These are phyloP conservation scores for Syncephalastrum racemosum DNA, from an alignment of 371 early-diverging fungal species.

Conservation along the genomic window DNA sequence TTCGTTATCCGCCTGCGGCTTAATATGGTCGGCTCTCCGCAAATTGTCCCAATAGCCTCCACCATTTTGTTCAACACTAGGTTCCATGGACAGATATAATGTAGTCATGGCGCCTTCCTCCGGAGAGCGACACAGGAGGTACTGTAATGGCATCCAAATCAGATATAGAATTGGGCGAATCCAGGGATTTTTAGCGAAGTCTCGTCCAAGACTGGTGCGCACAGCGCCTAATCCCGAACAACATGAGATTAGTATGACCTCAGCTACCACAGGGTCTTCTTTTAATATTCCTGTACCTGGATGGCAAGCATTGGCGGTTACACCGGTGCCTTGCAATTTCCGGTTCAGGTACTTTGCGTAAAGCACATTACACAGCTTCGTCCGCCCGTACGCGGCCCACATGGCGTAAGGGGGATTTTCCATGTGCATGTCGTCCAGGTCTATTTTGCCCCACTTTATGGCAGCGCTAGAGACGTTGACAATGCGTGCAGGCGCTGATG, in stretches of 20 bases:
- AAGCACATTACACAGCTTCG: slow-evolving; percentile 70
- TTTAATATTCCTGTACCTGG: slow-evolving; percentile 58
- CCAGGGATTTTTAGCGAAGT: slow-evolving; percentile 10
- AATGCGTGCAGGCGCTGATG: slow-evolving; percentile 41
- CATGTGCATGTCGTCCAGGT: slow-evolving; percentile 31
- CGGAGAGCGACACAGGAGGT: slow-evolving; percentile 12
- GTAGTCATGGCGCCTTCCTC: slow-evolving; percentile 23
- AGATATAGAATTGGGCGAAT: not conserved
- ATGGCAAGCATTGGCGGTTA: slow-evolving; percentile 54
- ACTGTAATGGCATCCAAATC: slow-evolving; percentile 9
- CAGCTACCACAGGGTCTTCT: too few species aligned
- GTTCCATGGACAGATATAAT: slow-evolving; percentile 14
- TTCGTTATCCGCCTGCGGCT: slow-evolving; percentile 2
- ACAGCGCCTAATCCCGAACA: slow-evolving; percentile 4
- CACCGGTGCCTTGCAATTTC: slow-evolving; percentile 30
- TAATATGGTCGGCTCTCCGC: not conserved
- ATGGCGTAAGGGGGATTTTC: slow-evolving; percentile 4
- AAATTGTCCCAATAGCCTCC: slow-evolving; percentile 11
- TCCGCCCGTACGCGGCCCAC: slow-evolving; percentile 43
- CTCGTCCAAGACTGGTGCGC: slow-evolving; percentile 1
- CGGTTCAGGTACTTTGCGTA: slow-evolving; percentile 56
- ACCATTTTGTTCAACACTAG: not conserved
- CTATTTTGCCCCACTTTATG: slow-evolving; percentile 22
- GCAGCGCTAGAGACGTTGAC: slow-evolving; percentile 33
- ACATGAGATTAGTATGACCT: not conserved